Conservation (phyloP, 306 rosid species). For the Notholithocarpus densiflorus region DNA sequence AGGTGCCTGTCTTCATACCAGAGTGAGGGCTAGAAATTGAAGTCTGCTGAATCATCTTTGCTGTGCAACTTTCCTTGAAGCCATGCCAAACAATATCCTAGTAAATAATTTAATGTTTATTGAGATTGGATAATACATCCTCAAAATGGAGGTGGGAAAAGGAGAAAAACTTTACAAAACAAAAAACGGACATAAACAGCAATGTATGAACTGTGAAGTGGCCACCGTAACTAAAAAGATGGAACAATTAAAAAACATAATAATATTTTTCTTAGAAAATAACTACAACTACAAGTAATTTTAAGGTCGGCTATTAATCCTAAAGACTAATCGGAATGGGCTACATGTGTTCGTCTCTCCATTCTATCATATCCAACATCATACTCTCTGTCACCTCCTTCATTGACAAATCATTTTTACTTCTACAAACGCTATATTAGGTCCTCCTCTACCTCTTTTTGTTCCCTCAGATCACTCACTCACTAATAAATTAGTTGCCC, state of each 20-base stretch:
- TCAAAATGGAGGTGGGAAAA: background rate
- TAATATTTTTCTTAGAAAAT: background rate
- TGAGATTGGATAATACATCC: background rate
- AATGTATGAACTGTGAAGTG: background rate
- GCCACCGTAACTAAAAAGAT: background rate
- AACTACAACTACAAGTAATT: too few relatives aligned
- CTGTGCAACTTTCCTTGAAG: conserved; percentile 65
- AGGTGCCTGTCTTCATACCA: conserved; percentile 46
- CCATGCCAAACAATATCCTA: conserved; percentile 69
- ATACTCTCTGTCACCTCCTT: too few relatives aligned
- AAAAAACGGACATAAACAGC: background rate
- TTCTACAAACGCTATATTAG: too few relatives aligned
- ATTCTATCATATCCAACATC: too few relatives aligned
- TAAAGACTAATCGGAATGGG: too few relatives aligned
- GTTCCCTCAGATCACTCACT: too few relatives aligned
- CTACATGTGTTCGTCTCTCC: too few relatives aligned
- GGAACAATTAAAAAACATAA: background rate
- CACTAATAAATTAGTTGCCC: too few relatives aligned
- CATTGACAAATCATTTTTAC: too few relatives aligned
- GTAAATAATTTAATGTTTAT: background rate
- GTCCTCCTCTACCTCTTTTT: too few relatives aligned
- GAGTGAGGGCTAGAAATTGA: conserved; percentile 60
- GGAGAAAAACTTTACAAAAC: too few relatives aligned
- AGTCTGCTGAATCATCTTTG: conserved; percentile 67
- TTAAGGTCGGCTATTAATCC: too few relatives aligned